Evolutionary conservation across 148 eudicot genomes (phyloP), one percentile per base, ranked within the genome.

Genomic region (Spergularia marina): DNA sequence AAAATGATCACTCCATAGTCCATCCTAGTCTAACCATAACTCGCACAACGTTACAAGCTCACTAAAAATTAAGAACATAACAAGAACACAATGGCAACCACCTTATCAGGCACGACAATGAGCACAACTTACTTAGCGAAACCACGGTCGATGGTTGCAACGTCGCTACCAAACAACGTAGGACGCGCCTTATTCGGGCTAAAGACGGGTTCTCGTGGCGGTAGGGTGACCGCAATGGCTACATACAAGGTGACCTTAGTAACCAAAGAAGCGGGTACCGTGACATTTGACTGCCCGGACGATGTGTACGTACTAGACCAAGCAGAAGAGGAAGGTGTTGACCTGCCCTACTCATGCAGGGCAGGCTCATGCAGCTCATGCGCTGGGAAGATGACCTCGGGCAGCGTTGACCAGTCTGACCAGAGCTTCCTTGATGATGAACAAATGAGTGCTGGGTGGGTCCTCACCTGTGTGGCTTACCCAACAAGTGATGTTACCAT

Each of bases 341-440:
- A 89, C 71, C 79, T 93, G n/a, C 98, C 98, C 0, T 91, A 84
- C 92, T 93, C 97, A 0, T 93, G 97, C 81, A 62, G 97, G 81
- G 97, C 97, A 0, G 94, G 98, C 1, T 80, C 97, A 0, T 93
- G 98, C 91, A 89, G 97, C 1, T 83, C 91, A 0, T 93, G 98
- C n/a, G 89, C 84, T 10, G 98, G 97, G 2, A 91, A 91, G 47
- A 63, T 93, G 2, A 58, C 72, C 0, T 18, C 59, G 0, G 98
- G 98, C 3, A 59, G 18, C 4, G 84, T 91, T 3, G 92, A 93
- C 40, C 98, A 93, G 82, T 81, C 87, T 0, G 98, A 91, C 20
- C 82, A 80, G 8, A 88, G 87, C 71, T 93, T 89, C 82, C 89
- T 93, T 11, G 98, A 93, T 13, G 98, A 91, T 60, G 88, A 84